Evolutionary conservation across 225 moss, liverwort and hornwort species (phyloP).

Genomic region (Marchantia polymorpha): DNA sequence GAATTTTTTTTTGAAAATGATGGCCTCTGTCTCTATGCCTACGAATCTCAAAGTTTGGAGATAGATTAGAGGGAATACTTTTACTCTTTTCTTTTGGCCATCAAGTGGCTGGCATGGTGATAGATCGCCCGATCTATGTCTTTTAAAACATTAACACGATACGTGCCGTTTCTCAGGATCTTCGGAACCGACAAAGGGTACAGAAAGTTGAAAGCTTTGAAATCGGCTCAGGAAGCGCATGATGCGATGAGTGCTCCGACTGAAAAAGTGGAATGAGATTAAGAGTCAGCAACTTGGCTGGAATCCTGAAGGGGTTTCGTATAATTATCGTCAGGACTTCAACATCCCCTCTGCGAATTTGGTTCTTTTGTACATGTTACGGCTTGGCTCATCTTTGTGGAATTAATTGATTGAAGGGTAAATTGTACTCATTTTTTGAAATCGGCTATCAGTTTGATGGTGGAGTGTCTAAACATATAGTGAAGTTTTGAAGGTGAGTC

Average conservation of each 20-base stretch:
- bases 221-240: slow-evolving; percentile 21
- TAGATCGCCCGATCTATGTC: neutral
- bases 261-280: slow-evolving; percentile 26
- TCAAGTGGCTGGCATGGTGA: too few relatives aligned
- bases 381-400: slow-evolving; percentile 17
- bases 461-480: slow-evolving; percentile 9
- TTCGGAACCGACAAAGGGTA: slow-evolving; percentile 71
- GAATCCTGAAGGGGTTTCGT: neutral
- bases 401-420: slow-evolving; percentile 25
- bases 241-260: slow-evolving; percentile 14
- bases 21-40: too few relatives aligned
- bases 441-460: slow-evolving; percentile 17
- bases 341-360: slow-evolving; percentile 20
- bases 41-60: too few relatives aligned
- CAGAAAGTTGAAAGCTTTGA: slow-evolving; percentile 61
- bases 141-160: too few relatives aligned
- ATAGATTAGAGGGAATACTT: too few relatives aligned
- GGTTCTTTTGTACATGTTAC: slow-evolving; percentile 28
- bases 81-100: too few relatives aligned
- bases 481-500: neutral
- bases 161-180: slow-evolving; percentile 51
- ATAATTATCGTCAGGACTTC: neutral
- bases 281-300: neutral
- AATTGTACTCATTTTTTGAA: slow-evolving; percentile 27
- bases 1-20: too few relatives aligned